phyloP scores from a whole-genome alignment of 2,329 filamentous ascomycete genomes.

The Fusarium sp. region DNA sequence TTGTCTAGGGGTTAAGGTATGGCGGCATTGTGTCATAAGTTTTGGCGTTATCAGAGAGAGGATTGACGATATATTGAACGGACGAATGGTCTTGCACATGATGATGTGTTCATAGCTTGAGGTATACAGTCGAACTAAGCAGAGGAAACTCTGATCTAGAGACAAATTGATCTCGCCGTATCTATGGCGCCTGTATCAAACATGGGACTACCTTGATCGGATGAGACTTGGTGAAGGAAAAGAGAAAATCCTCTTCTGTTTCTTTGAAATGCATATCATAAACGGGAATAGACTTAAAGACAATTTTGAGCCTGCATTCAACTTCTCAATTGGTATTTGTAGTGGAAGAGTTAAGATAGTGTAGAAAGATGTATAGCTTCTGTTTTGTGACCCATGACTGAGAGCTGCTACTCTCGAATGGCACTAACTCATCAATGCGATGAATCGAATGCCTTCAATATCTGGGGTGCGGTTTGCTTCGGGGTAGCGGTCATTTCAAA shows the following conservation, averaged over 20 bases:
- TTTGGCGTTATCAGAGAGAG: constrained; percentile 38
- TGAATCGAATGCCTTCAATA: background rate
- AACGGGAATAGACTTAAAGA: background rate
- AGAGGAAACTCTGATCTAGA: constrained; percentile 1
- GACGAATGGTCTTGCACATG: constrained; percentile 1
- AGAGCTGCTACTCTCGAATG: background rate
- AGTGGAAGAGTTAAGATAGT: background rate
- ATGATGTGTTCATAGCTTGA: constrained; percentile 1
- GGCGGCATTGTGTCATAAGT: constrained; percentile 35
- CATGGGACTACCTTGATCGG: background rate
- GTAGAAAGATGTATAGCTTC: background rate
- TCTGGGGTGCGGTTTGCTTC: constrained; percentile 29
- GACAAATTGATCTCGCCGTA: constrained; percentile 3
- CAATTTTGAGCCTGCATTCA: background rate
- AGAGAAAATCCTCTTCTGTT: background rate
- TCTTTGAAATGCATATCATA: background rate
- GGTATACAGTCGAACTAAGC: background rate
- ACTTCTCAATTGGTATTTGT: background rate
- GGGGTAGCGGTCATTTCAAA: constrained; percentile 45
- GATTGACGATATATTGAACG: constrained; percentile 37
- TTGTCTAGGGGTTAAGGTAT: constrained; percentile 13
- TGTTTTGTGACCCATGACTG: background rate
- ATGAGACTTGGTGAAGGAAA: background rate
- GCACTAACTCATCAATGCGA: background rate
- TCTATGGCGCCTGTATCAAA: constrained; percentile 5